Base-by-base conservation (phyloP, 108 stramenopile species). In the Cylindrotheca closterium region DNA sequence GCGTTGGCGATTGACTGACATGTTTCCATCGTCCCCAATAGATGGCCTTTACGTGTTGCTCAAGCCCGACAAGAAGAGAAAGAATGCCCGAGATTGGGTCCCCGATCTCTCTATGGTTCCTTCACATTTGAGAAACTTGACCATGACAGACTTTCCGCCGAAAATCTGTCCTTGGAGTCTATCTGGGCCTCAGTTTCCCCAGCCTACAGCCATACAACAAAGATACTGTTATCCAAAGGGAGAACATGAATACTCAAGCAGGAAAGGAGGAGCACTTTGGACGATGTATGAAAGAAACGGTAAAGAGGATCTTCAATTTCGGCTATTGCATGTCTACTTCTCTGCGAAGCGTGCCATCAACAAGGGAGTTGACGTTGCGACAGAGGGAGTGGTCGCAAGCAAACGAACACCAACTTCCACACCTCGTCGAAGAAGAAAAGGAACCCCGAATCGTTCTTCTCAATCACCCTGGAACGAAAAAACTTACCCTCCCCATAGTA, bases 211-310 rank as follows among this genome's bases (percentile, higher is more conserved):
- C 2, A 78, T 88, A 51, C 84, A 88, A n/a, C 89, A 91, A 45
- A 78, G 89, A 31, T 91, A 91, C 52, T 88, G 85, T 37, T 91
- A 91, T 37, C 89, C 89, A 0, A 79, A 82, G 57, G 89, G 89
- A 28, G 47, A 79, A 50, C 59, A 69, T 30, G 76, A 73, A 18
- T 91, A 91, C 47, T 64, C 69, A 24, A 65, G 58, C 22, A 51
- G 58, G 12, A 91, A 86, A 32, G 89, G 89, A 24, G 89, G 83
- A 8, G 77, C 83, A 0, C 51, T 84, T 8, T 88, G 79, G 83
- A 82, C 83, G 10, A 85, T 85, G 79, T 74, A 80, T 31, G 76
- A 59, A 24, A 12, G 33, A 0, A 62, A 84, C 29, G 81, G 83
- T n/a, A 74, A 74, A 17, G 89, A 91, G 53, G 58, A 82, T 55